Evolutionary conservation across 306 rosid species (phyloP).

Genomic region (Cucurbita argyrosperma): DNA sequence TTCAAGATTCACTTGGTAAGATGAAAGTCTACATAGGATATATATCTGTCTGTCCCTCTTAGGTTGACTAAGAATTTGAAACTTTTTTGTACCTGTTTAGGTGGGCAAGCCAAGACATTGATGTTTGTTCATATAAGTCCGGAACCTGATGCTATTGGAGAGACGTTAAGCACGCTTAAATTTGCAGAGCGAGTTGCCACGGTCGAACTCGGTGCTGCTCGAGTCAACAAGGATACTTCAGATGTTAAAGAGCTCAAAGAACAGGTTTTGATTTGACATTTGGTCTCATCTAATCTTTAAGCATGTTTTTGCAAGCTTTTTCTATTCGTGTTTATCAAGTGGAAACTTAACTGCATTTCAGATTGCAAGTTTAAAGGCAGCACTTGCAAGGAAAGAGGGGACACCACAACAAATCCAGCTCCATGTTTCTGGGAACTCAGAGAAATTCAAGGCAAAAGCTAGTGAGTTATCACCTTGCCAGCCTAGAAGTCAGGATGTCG

Average conservation of each 20-base stretch:
- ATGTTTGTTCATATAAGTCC: constrained; percentile 98
- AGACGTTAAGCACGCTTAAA: constrained; percentile 82
- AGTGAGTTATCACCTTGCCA: constrained; percentile 45
- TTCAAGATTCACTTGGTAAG: constrained; percentile 95
- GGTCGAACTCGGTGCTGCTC: constrained; percentile 91
- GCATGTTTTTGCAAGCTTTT: constrained; percentile 1
- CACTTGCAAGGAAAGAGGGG: constrained; percentile 59
- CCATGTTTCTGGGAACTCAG: constrained; percentile 46
- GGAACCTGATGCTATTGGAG: constrained; percentile 63
- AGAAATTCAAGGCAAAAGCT: constrained; percentile 32
- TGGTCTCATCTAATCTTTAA: not conserved
- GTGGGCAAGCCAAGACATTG: constrained; percentile 91
- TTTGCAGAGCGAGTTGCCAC: constrained; percentile 96
- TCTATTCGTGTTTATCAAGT: not conserved
- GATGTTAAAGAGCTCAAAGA: constrained; percentile 91
- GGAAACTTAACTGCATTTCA: constrained; percentile 9
- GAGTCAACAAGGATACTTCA: constrained; percentile 63
- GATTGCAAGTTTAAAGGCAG: constrained; percentile 67
- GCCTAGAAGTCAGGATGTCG: constrained; percentile 22
- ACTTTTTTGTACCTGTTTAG: constrained; percentile 20
- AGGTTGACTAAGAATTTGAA: constrained; percentile 7
- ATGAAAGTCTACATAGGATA: not conserved
- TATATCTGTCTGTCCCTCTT: not conserved
- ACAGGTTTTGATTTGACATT: constrained; percentile 40
- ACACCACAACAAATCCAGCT: constrained; percentile 23